Base-by-base conservation (phyloP, 306 rosid species). In the Prunus kanzakura region DNA sequence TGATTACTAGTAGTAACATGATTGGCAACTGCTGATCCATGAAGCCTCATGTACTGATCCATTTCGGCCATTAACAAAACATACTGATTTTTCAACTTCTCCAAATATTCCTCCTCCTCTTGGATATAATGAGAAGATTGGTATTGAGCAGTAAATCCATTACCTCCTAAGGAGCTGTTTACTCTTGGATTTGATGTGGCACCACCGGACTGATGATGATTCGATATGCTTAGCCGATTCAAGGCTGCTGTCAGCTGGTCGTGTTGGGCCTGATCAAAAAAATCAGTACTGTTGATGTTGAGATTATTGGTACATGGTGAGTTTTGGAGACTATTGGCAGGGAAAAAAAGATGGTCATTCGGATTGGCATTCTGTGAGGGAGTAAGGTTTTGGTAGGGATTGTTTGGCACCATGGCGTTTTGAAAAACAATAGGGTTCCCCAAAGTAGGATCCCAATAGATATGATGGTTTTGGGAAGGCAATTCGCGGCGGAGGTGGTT, bases 21-120 rank as follows among this genome's bases (percentile, higher is more conserved):
- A 52, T 52, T 52, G 57, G 57, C 1, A 52, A 52, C 43, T 6
- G 43, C 1, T 19, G 29, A 56, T 56, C 67, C 67, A 62, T 62
- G 67, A 15, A 62, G 45, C 41, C 67, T 72, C 66, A 14, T 20
- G 54, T 57, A 72, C 14, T 72, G 67, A 25, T 72, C 38, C 67
- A 62, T 62, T 30, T 62, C 43, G 2, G 55, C 41, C 66, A 38
- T 38, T 23, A 35, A 55, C 13, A 35, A 20, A 55, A 45, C 32
- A 20, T 29, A 71, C 19, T 71, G 52, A 60, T 55, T 62, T 30
- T 62, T 54, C 49, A 71, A 38, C 65, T 14, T 55, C 52, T 71
- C 65, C 30, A 35, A 11, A 72, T 35, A 56, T 14, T 72, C 22
- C 22, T 72, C 54, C 66, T 72, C 55, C n/a, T 12, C 67, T 29